Base-by-base conservation (phyloP, 73 alveolate species). In the Paraurostyla sp. region DNA sequence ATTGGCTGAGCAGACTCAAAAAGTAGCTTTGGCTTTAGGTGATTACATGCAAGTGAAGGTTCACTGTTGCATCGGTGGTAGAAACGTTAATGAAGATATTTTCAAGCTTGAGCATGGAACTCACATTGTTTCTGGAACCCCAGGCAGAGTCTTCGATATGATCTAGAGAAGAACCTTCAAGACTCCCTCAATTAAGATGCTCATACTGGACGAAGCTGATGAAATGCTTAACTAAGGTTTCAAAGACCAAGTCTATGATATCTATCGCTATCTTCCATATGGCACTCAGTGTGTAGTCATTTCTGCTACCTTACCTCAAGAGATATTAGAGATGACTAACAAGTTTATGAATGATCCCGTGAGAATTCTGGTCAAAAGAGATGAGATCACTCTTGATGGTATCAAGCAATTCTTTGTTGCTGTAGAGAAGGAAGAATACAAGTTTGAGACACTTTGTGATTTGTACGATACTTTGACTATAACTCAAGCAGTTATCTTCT, bases 101-200 rank as follows among this genome's bases (percentile, higher is more conserved):
- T 94, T 95, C 81, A 96, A 88, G 88, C 95, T 98, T 59, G 97
- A 96, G 83, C 99, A 96, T 54, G 99, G 99, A 22, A 94, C 96
- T 29, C 99, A 98, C 57, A 94, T 98, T 41, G 95, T 97, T 23
- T 92, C 96, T 13, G 99, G 99, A n/a, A 98, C 99, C 1, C 99
- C 99, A 3, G 99, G 99, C 22, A 90, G 99, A 35, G 99, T 98
- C 54, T 97, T 85, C 88, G 99, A 98, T 92, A 97, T 98, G 99
- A 97, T 97, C 65, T 87, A 93, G 58, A 84, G 98, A 63, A 91
- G 94, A 78, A 93, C 94, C 38, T 87, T 98, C 36, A 82, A 94
- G 45, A 91, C 98, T 57, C 58, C 95, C 51, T 87, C 93, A 88
- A 89, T 98, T 42, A 98, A 98, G 92, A 92, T 96, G 98, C 87